These are phyloP conservation scores for Graphilbum fragrans DNA, from an alignment of 2,329 filamentous ascomycete genomes.

Conservation along the genomic window DNA sequence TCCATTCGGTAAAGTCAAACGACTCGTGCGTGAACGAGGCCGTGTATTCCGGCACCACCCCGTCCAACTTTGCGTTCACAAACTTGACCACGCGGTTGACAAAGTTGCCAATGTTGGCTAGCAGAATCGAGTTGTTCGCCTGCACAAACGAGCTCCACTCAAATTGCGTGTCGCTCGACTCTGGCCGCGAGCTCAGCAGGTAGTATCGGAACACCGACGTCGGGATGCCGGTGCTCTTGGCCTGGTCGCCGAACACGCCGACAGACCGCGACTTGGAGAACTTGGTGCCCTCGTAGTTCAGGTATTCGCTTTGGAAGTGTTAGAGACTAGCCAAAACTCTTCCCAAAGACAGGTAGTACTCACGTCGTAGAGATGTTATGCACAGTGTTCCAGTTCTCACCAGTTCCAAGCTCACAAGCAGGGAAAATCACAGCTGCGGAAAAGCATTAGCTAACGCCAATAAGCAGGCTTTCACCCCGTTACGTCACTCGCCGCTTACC, in stretches of 20 bases:
- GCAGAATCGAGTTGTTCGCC: slow-evolving; percentile 80
- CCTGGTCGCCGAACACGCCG: slow-evolving; percentile 85
- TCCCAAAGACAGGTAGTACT: not conserved
- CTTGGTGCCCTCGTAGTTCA: slow-evolving; percentile 82
- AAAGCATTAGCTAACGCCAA: not conserved
- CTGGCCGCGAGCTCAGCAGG: slow-evolving; percentile 72
- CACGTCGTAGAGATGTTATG: slow-evolving; percentile 72
- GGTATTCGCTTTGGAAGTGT: slow-evolving; percentile 53
- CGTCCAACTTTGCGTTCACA: slow-evolving; percentile 62
- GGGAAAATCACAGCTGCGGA: slow-evolving; percentile 66
- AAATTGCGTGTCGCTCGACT: slow-evolving; percentile 65
- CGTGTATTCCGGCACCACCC: slow-evolving; percentile 51
- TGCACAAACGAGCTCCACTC: slow-evolving; percentile 52
- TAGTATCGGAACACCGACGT: slow-evolving; percentile 92
- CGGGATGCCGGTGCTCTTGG: slow-evolving; percentile 72
- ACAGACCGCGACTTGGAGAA: slow-evolving; percentile 86
- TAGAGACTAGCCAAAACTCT: not conserved
- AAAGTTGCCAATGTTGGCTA: slow-evolving; percentile 64
- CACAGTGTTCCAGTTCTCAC: slow-evolving; percentile 79
- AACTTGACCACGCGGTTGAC: slow-evolving; percentile 66
- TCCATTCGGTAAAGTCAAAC: slow-evolving; percentile 38
- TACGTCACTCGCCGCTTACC: too few species aligned
- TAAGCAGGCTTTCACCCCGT: too few species aligned
- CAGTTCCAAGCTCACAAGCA: slow-evolving; percentile 70
- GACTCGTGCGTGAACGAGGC: slow-evolving; percentile 37